These are phyloP conservation scores for Phylloporus scabripes DNA, from an alignment of 768 basidiomycete species.

Conservation along the genomic window DNA sequence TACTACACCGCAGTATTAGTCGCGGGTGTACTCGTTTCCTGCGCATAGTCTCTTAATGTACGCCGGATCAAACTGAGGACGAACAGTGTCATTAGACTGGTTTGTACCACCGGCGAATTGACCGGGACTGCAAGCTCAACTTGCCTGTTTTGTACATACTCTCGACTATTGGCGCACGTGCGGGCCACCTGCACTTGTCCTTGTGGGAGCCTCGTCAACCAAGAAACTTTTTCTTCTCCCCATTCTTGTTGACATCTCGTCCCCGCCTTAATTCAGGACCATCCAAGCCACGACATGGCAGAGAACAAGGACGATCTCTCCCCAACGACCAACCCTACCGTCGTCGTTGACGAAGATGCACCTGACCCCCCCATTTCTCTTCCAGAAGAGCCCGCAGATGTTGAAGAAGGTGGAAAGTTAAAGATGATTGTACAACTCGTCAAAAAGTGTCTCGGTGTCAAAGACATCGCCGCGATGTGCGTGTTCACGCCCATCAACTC, in stretches of 20 bases:
- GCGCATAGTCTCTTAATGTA: no score
- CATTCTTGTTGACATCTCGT: neutral
- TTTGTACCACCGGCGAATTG: no score
- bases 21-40: no score
- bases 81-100: no score
- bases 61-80: no score
- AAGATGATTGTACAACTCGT: conserved; percentile 91
- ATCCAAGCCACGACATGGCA: conserved; percentile 14
- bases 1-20: no score
- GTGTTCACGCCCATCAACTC: conserved; percentile 25
- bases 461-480: conserved; percentile 92
- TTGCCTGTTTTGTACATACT: neutral
- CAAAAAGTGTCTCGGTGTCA: conserved; percentile 88
- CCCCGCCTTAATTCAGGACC: neutral
- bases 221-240: conserved; percentile 3
- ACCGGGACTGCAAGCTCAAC: neutral
- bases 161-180: conserved; percentile 14
- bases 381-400: conserved; percentile 64
- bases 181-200: conserved; percentile 6
- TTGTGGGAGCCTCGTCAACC: conserved; percentile 3
- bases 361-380: conserved; percentile 58
- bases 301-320: conserved; percentile 12
- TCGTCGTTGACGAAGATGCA: conserved; percentile 43
- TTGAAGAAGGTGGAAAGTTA: conserved; percentile 84
- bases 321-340: conserved; percentile 2